Evolutionary conservation across 192 early-diverging fungal species (phyloP), one percentile per base, ranked within the genome.

Genomic region (Mortierella antarctica): DNA sequence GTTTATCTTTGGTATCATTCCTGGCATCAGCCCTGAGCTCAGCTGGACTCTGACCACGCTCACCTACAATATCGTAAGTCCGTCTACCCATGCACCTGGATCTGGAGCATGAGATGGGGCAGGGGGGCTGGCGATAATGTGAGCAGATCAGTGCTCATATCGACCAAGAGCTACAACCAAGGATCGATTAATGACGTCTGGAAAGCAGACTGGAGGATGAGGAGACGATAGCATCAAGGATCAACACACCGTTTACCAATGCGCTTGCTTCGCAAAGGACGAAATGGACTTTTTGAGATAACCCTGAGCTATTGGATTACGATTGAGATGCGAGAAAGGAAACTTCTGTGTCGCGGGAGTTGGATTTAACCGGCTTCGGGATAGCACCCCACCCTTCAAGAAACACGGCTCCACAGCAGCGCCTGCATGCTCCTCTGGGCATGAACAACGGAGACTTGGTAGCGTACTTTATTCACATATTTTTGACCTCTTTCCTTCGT

Each of bases 1-100:
- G 77, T 78, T 95, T 20, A 75, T 93, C 15, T 92, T 96, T 68
- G 89, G 92, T 23, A 89, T 94, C 45, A 90, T 99, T 74, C 98
- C 98, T 21, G 94, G 95, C 70, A 91, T 98, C 45, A 92, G 94
- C 15, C 86, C 93, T 4, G 98, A 99, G 85, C 87, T 94, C 23
- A 92, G 96, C 73, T 99, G 98, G 98, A 99, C 98, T 7, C 84
- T 99, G 52, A 99, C 97, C 40, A 98, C 95, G 65, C 88, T 98
- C 52, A 83, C 87, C 40, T 99, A 95, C 88, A 96, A 96, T 77
- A 81, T 92, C 61, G 96, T 96, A 88, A 51, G 86, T 83, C 31
- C 31, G 3, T 31, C 1, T 31, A 31, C 31, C 31, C 31, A 31
- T 31, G 31, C 31, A 31, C 31, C 11, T 51, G 50, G 50, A 51